Evolutionary conservation across 2,329 filamentous ascomycete genomes (phyloP).

Genomic region (Alternaria angustiovoidea): DNA sequence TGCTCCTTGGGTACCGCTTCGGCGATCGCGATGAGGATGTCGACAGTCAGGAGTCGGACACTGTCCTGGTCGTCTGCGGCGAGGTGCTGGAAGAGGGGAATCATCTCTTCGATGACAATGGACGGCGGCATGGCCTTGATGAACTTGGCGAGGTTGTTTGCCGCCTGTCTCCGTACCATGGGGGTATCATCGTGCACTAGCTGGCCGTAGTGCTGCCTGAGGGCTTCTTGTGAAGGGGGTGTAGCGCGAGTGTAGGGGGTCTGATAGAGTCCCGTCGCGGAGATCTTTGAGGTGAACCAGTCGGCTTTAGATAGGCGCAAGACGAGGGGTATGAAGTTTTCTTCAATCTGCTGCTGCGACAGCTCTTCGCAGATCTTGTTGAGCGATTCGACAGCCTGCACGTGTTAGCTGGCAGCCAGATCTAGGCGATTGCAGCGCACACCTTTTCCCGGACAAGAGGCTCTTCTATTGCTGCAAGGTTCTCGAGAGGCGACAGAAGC

Average conservation of each 20-base stretch:
- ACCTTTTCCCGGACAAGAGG: constrained; percentile 98
- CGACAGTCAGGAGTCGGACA: constrained; percentile 92
- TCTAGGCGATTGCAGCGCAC: constrained; percentile 6
- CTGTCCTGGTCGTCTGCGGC: constrained; percentile 97
- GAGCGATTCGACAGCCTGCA: constrained; percentile 93
- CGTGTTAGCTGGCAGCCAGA: constrained; percentile 39
- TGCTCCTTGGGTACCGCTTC: constrained; percentile 98
- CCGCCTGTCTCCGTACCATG: constrained; percentile 97
- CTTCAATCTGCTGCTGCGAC: constrained; percentile 90
- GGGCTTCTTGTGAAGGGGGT: constrained; percentile 84
- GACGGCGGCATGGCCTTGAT: constrained; percentile 94
- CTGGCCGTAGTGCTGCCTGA: constrained; percentile 89
- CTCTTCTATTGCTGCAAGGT: constrained; percentile 97
- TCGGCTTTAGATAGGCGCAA: constrained; percentile 97
- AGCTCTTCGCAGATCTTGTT: constrained; percentile 98
- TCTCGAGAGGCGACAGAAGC: constrained; percentile 95
- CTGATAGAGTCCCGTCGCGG: constrained; percentile 93
- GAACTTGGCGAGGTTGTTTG: constrained; percentile 96
- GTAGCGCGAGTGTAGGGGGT: constrained; percentile 92
- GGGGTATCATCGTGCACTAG: constrained; percentile 98
- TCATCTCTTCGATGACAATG: constrained; percentile 97
- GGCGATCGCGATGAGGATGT: constrained; percentile 94
- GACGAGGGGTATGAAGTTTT: constrained; percentile 95
- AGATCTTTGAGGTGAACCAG: constrained; percentile 99
- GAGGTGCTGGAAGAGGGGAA: constrained; percentile 96